Evolutionary conservation across 352 stramenopile species (phyloP).

Genomic region (Pythium brassicae): DNA sequence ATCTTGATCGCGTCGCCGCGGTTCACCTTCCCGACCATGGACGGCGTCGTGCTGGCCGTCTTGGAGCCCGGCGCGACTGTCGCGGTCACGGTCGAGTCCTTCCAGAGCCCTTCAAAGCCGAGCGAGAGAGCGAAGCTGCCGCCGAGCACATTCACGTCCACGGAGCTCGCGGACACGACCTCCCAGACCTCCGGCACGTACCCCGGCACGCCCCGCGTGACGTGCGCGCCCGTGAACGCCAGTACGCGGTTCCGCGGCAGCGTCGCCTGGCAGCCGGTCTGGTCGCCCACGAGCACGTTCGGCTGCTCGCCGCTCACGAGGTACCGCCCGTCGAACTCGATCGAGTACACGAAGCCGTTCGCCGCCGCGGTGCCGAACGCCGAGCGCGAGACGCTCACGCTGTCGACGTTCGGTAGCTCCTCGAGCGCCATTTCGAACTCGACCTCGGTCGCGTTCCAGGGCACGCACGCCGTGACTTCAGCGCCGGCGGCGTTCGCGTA

Average conservation of each 20-base stretch:
- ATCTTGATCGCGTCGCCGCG: slow-evolving; percentile 59
- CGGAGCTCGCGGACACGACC: slow-evolving; percentile 37
- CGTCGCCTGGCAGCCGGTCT: slow-evolving; percentile 27
- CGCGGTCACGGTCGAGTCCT: slow-evolving; percentile 25
- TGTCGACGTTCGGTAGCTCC: slow-evolving; percentile 61
- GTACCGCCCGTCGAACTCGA: slow-evolving; percentile 64
- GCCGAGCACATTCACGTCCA: slow-evolving; percentile 28
- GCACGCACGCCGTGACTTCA: slow-evolving; percentile 43
- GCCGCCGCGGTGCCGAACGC: slow-evolving; percentile 26
- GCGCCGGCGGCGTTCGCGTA: slow-evolving; percentile 38
- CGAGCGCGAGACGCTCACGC: slow-evolving; percentile 52
- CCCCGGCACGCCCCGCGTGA: slow-evolving; percentile 33
- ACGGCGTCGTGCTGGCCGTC: slow-evolving; percentile 28
- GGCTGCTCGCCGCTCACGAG: slow-evolving; percentile 52
- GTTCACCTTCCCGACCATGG: slow-evolving; percentile 68
- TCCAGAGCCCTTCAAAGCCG: slow-evolving; percentile 62
- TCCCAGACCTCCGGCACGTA: slow-evolving; percentile 69
- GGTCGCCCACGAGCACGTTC: slow-evolving; percentile 42
- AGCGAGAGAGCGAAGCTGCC: slow-evolving; percentile 72
- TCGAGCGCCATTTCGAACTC: slow-evolving; percentile 70
- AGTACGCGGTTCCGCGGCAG: slow-evolving; percentile 46
- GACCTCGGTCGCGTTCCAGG: slow-evolving; percentile 66
- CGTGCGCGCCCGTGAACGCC: slow-evolving; percentile 37
- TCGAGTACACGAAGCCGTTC: slow-evolving; percentile 66
- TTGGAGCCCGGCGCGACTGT: slow-evolving; percentile 47